phyloP scores from a whole-genome alignment of 208 protist genomes.

The Trypanosoma boissoni region DNA sequence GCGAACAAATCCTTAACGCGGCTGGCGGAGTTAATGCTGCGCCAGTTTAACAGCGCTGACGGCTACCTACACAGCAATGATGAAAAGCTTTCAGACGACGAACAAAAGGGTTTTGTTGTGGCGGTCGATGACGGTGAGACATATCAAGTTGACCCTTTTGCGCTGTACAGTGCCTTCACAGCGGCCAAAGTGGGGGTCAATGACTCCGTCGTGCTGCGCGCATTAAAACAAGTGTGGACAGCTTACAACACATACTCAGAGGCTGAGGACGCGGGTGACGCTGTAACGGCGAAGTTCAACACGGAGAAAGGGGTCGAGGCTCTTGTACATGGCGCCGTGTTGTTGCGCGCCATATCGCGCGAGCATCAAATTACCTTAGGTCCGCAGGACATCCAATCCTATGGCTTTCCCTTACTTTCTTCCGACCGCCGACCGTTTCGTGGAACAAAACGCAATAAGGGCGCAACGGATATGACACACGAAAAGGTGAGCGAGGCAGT shows the following conservation, averaged over 20 bases:
- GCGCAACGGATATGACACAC: conserved; percentile 60
- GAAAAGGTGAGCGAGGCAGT: conserved; percentile 48
- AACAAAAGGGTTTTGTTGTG: conserved; percentile 60
- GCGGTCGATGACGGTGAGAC: conserved; percentile 68
- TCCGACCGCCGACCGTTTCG: conserved; percentile 66
- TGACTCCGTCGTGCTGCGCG: conserved; percentile 51
- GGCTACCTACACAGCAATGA: conserved; percentile 64
- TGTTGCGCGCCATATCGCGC: conserved; percentile 71
- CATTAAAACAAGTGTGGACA: conserved; percentile 69
- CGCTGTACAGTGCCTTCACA: conserved; percentile 73
- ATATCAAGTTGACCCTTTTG: conserved; percentile 68
- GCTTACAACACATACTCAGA: conserved; percentile 69
- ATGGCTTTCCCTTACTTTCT: conserved; percentile 79
- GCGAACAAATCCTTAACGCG: conserved; percentile 36
- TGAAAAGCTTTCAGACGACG: conserved; percentile 45
- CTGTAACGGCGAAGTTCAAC: conserved; percentile 41
- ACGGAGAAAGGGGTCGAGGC: conserved; percentile 76
- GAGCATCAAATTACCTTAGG: conserved; percentile 43
- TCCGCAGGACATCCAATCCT: conserved; percentile 17
- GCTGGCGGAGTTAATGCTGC: conserved; percentile 74
- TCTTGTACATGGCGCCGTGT: conserved; percentile 69
- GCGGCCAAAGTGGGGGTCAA: conserved; percentile 27
- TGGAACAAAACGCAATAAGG: conserved; percentile 19
- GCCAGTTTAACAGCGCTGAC: conserved; percentile 82
- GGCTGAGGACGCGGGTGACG: conserved; percentile 49